Evolutionary conservation across 768 basidiomycete genomes (phyloP), one percentile per base, ranked within the genome.

Genomic region (Cystofilobasidium macerans): DNA sequence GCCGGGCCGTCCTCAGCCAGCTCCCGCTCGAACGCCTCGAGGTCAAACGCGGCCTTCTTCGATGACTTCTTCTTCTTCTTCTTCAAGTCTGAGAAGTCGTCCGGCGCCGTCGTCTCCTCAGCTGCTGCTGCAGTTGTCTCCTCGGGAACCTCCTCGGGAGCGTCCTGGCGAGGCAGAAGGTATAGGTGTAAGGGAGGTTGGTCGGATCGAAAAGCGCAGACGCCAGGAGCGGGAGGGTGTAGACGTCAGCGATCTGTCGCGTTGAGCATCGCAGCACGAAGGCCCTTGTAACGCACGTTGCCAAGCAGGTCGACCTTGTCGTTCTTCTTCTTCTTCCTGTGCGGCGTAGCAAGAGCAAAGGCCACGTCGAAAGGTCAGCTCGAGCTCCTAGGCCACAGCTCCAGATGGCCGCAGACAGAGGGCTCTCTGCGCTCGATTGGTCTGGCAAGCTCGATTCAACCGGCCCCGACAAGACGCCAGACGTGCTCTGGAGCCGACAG

Each of bases 1-100:
- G 65, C 36, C 28, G 80, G 78, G 73, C 86, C 86, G 28, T 84
- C 81, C 51, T 85, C 83, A 69, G 84, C 85, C 48, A 94, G 79
- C 77, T 92, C 89, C 76, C 89, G 91, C 80, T 94, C 92, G 72
- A 95, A 94, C 0, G 89, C 92, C 74, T 94, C 90, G 71, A 94
- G 79, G 75, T 92, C 89, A 61, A 87, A 85, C 2, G 88, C 84
- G 24, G 86, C 83, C 79, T 94, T 97, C 80, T 93, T 94, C 56
- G 61, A 62, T 30, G 61, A 82, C 78, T 68, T 69, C 68, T 72
- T 74, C 76, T 78, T 78, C 73, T 79, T 79, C 77, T 78, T 77
- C 71, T 77, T 74, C 6, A 70, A 61, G 22, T 69, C 67, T 22
- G 70, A 71, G 62, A 73, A 72, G 43, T 70, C 69, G 35, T 69